Conservation (phyloP, 257 asterid species). For the Scutellaria barbata region DNA sequence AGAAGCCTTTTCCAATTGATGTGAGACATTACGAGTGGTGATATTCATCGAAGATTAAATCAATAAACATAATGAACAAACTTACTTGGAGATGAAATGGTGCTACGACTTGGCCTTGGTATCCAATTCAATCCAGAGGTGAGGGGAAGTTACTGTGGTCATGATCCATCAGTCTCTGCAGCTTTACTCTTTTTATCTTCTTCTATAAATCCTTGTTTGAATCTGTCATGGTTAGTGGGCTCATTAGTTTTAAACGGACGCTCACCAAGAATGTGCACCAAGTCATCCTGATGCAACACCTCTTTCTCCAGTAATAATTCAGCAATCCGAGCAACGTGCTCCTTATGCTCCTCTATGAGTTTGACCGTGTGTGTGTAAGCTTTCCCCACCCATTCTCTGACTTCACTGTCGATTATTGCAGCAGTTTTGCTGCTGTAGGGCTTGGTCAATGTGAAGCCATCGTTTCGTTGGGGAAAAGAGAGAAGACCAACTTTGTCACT, state of each 20-base stretch:
- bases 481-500: slow-evolving; percentile 88
- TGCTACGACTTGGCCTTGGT: too few relatives aligned
- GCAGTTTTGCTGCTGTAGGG: slow-evolving; percentile 92
- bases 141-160: slow-evolving; percentile 33
- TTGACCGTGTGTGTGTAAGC: slow-evolving; percentile 68
- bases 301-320: slow-evolving; percentile 81
- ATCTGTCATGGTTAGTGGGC: slow-evolving; percentile 68
- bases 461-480: slow-evolving; percentile 71
- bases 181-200: slow-evolving; percentile 43
- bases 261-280: slow-evolving; percentile 66
- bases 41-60: too few relatives aligned
- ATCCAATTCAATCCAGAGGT: too few relatives aligned
- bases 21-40: too few relatives aligned
- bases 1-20: too few relatives aligned
- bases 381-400: slow-evolving; percentile 72
- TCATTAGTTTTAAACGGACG: slow-evolving; percentile 69
- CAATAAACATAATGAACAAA: too few relatives aligned
- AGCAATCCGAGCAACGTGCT: slow-evolving; percentile 69
- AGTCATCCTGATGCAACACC: slow-evolving; percentile 83
- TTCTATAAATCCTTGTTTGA: slow-evolving; percentile 65
- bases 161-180: slow-evolving; percentile 47
- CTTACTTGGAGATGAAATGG: too few relatives aligned
- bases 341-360: slow-evolving; percentile 76
- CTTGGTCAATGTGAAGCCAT: slow-evolving; percentile 54
- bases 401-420: slow-evolving; percentile 76